Percentiles rank a stretch among this genome's conserved stretches.
Conservation (phyloP, 179 eudicot species). For the Beta lomatogona region DNA sequence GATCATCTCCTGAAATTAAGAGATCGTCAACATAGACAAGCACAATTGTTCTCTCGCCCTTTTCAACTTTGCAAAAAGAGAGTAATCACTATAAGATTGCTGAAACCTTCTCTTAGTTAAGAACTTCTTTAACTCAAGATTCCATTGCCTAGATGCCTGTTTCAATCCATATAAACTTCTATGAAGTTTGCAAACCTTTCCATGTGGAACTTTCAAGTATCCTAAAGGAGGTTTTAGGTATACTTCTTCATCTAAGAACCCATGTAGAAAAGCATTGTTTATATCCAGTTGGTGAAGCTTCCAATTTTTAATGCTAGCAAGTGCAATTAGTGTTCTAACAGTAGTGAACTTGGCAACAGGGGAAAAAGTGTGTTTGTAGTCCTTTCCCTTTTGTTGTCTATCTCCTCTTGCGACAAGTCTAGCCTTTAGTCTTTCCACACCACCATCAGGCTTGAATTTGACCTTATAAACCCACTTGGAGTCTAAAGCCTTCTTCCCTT, state of each 20-base stretch:
- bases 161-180: neutral
- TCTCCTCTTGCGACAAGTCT: neutral
- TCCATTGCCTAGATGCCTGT: neutral
- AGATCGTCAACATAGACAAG: neutral
- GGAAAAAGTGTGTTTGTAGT: neutral
- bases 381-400: neutral
- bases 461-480: neutral
- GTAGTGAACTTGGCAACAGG: neutral
- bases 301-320: neutral
- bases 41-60: neutral
- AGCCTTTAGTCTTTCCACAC: neutral
- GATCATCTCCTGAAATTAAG: neutral
- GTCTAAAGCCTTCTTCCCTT: neutral
- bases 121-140: neutral
- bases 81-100: neutral
- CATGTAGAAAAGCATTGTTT: neutral
- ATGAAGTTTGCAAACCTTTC: neutral
- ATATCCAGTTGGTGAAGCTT: neutral
- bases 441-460: neutral
- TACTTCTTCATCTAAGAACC: neutral
- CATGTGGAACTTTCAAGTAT: neutral
- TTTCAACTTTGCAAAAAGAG: neutral
- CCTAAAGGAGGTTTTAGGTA: neutral
- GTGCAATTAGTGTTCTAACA: neutral
- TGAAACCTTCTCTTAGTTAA: neutral